A percentile compares a stretch with the other conserved stretches of the same genome.
phyloP scores from a whole-genome alignment of 352 stramenopile genomes.

The Pythium brassicae region DNA sequence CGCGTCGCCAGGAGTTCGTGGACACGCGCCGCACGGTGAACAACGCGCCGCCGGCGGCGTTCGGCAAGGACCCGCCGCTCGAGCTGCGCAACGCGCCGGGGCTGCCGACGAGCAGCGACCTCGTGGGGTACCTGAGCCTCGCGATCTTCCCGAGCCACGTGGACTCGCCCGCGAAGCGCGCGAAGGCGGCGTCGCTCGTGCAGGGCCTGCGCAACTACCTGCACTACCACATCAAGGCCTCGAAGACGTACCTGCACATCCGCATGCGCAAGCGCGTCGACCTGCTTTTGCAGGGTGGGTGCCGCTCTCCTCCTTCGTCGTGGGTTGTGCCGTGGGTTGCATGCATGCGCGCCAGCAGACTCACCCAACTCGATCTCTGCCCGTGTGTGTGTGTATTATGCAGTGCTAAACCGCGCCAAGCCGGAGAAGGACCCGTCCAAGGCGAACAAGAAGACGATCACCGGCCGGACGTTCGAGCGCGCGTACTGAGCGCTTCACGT shows the following conservation, averaged over 20 bases:
- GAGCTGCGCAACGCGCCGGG: conserved; percentile 72
- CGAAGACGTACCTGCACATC: conserved; percentile 95
- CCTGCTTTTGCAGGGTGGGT: conserved; percentile 84
- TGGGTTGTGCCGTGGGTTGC: background rate
- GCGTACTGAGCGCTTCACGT: conserved; percentile 26
- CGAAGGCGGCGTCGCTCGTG: conserved; percentile 85
- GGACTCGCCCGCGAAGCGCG: conserved; percentile 80
- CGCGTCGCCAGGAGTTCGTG: conserved; percentile 78
- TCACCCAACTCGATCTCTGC: background rate
- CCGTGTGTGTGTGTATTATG: background rate
- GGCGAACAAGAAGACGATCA: conserved; percentile 90
- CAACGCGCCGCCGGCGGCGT: conserved; percentile 90
- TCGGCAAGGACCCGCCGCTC: conserved; percentile 87
- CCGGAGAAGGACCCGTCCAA: conserved; percentile 88
- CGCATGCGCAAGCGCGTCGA: conserved; percentile 94
- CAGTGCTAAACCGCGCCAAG: conserved; percentile 89
- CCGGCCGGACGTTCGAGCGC: conserved; percentile 86
- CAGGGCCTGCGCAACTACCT: conserved; percentile 92
- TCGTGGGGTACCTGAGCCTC: conserved; percentile 89
- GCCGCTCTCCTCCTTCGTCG: background rate
- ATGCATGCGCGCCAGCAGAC: background rate
- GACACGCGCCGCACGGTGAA: conserved; percentile 91
- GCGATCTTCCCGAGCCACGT: conserved; percentile 90
- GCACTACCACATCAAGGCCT: conserved; percentile 96
- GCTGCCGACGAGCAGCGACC: conserved; percentile 52